Evolutionary conservation across 805 yeast species (phyloP).

Genomic region (Sugiyamaella boreocaroliniensis): DNA sequence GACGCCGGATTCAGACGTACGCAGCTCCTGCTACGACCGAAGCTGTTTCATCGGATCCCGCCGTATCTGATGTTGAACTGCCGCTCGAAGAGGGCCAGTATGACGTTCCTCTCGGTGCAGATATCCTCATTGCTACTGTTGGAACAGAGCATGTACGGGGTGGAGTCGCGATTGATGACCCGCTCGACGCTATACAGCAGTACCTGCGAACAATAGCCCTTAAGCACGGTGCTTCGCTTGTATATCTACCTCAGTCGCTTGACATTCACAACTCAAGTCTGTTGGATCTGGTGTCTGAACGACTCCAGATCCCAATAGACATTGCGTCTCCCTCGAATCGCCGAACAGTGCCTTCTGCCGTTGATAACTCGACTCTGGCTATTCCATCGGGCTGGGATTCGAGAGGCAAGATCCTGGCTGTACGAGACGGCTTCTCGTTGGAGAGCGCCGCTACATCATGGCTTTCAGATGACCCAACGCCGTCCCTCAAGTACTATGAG

Average conservation of each 20-base stretch:
- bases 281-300: constrained; percentile 18
- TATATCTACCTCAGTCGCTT: constrained; percentile 10
- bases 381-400: constrained; percentile 35
- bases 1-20: constrained; percentile 14
- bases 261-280: constrained; percentile 6
- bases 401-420: constrained; percentile 24
- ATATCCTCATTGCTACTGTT: constrained; percentile 21
- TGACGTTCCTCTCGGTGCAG: constrained; percentile 25
- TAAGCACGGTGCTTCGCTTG: constrained; percentile 16
- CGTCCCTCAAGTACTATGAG: background rate
- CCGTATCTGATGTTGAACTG: constrained; percentile 13
- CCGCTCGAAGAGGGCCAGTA: constrained; percentile 28
- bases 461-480: constrained; percentile 5
- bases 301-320: constrained; percentile 15
- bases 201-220: constrained; percentile 23
- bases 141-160: constrained; percentile 15
- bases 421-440: constrained; percentile 22
- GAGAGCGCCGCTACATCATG: constrained; percentile 20
- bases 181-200: constrained; percentile 27
- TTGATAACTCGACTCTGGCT: constrained; percentile 20
- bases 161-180: constrained; percentile 18
- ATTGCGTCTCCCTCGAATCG: constrained; percentile 12
- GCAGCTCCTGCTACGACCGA: constrained; percentile 4
- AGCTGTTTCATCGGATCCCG: background rate
- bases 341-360: constrained; percentile 18